These are phyloP conservation scores for Hymenoscyphus linearis DNA, from an alignment of 2,329 filamentous ascomycete genomes.

Conservation along the genomic window DNA sequence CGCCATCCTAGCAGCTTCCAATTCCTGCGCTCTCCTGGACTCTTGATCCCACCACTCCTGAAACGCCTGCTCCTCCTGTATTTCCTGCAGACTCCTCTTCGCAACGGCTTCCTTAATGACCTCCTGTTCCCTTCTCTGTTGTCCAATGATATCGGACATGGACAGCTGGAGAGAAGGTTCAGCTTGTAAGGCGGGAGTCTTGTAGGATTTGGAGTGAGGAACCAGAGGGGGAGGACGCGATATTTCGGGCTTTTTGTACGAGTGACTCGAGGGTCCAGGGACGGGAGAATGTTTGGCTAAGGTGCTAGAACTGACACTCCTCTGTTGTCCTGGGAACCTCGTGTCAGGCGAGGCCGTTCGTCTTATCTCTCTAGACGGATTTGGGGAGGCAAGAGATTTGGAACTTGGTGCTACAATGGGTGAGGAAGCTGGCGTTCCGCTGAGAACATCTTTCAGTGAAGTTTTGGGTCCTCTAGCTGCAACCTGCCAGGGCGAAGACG, in stretches of 20 bases:
- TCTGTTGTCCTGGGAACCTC: slow-evolving; percentile 53
- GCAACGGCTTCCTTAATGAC: slow-evolving; percentile 76
- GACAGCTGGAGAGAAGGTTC: slow-evolving; percentile 65
- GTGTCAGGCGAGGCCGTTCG: slow-evolving; percentile 58
- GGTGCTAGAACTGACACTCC: slow-evolving; percentile 15
- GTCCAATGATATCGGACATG: slow-evolving; percentile 81
- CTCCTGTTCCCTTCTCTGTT: slow-evolving; percentile 81
- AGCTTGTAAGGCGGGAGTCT: slow-evolving; percentile 50
- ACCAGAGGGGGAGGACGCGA: slow-evolving; percentile 38
- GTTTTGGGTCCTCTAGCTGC: slow-evolving; percentile 44
- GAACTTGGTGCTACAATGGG: slow-evolving; percentile 24
- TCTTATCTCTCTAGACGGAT: slow-evolving; percentile 32
- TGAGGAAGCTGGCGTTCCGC: slow-evolving; percentile 29
- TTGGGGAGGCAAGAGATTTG: slow-evolving; percentile 18
- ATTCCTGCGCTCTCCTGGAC: slow-evolving; percentile 58
- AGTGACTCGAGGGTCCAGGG: slow-evolving; percentile 12
- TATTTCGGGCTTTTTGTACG: slow-evolving; percentile 22
- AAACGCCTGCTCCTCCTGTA: slow-evolving; percentile 95
- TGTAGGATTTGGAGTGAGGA: slow-evolving; percentile 58
- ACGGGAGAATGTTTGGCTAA: slow-evolving; percentile 13
- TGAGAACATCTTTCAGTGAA: slow-evolving; percentile 45
- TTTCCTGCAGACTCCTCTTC: slow-evolving; percentile 86
- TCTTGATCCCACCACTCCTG: slow-evolving; percentile 96
- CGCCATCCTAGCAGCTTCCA: slow-evolving; percentile 23
- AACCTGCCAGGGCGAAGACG: slow-evolving; percentile 61